Evolutionary conservation across 768 basidiomycete genomes (phyloP).

Genomic region (Vararia minispora): DNA sequence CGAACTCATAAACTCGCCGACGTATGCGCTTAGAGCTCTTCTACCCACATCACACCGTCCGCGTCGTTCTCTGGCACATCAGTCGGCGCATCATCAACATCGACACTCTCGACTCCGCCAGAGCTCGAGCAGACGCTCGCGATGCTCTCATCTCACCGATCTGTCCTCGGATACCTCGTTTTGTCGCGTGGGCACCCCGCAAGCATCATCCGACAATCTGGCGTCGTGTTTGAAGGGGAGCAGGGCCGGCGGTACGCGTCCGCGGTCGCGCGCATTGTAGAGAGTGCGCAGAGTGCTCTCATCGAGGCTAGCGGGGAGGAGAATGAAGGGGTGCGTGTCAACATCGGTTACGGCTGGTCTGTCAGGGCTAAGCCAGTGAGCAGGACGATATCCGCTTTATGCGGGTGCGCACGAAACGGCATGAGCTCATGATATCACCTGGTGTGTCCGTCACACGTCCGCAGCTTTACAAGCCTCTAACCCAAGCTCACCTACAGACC

Average conservation of each 20-base stretch:
- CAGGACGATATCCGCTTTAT: slow-evolving; percentile 85
- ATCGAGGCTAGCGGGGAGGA: slow-evolving; percentile 64
- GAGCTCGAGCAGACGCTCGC: slow-evolving; percentile 76
- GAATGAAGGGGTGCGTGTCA: slow-evolving; percentile 45
- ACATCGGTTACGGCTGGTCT: background rate
- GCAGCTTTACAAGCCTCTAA: background rate
- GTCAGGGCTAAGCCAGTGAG: background rate
- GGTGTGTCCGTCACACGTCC: slow-evolving; percentile 34
- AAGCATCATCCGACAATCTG: slow-evolving; percentile 76
- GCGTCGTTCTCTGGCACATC: too few relatives aligned
- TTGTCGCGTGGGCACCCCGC: slow-evolving; percentile 62
- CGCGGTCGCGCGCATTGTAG: slow-evolving; percentile 65
- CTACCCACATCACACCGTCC: too few relatives aligned
- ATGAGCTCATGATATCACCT: slow-evolving; percentile 92
- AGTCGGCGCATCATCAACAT: too few relatives aligned
- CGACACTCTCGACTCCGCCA: slow-evolving; percentile 37
- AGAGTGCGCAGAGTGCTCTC: slow-evolving; percentile 65
- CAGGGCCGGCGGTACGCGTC: slow-evolving; percentile 67
- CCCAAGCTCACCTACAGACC: slow-evolving; percentile 34
- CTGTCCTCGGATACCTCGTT: slow-evolving; percentile 81
- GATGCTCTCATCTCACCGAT: slow-evolving; percentile 67
- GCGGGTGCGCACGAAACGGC: slow-evolving; percentile 82
- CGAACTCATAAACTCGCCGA: too few relatives aligned
- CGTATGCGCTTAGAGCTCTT: too few relatives aligned
- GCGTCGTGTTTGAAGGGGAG: slow-evolving; percentile 79